Evolutionary conservation across 495 filamentous ascomycete species (phyloP), one percentile per base, ranked within the genome.

Genomic region (Penicillium bialowiezense): DNA sequence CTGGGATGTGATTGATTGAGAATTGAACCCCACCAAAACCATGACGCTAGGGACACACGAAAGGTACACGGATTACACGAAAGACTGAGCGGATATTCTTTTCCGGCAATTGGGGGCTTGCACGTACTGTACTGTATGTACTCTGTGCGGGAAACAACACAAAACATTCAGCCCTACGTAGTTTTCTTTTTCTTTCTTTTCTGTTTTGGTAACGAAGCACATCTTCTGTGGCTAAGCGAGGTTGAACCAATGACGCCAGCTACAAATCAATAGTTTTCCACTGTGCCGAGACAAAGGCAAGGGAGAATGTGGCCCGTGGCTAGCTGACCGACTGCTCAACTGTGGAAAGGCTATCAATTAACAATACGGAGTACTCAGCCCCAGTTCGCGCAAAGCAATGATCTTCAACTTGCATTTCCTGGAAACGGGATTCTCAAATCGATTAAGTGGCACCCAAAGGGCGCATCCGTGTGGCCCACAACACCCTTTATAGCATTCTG

Each of bases 331-430:
- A 18, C 18, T 17, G 28, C 40, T 51, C 29, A 44, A 48, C 49
- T 18, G 17, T 38, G 14, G 8, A 33, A 15, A 23, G 38, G n/a
- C 26, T n/a, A 14, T 26, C 21, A 35, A 18, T 34, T 23, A 38
- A 28, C n/a, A 35, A 26, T 21, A n/a, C n/a, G n/a, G n/a, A n/a
- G n/a, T n/a, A n/a, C 18, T 23, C 42, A 31, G 33, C 36, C 35
- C 42, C 34, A 42, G 23, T 32, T 42, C 28, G 21, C 18, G n/a
- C 14, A 10, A 46, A 37, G 43, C 31, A 52, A 40, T 15, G 57
- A 63, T 63, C 57, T 50, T n/a, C 60, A 26, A 40, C 60, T 21
- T 58, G 60, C 60, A 63, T 63, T 55, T 60, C 60, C 60, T 60
- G 60, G 60, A 58, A 63, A 41, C 48, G 48, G 54, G 49, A 50